A percentile compares a stretch with the other conserved stretches of the same genome.
Evolutionary conservation across 2,329 filamentous ascomycete species (phyloP).

Genomic region (Chaetomiaceae sp.): DNA sequence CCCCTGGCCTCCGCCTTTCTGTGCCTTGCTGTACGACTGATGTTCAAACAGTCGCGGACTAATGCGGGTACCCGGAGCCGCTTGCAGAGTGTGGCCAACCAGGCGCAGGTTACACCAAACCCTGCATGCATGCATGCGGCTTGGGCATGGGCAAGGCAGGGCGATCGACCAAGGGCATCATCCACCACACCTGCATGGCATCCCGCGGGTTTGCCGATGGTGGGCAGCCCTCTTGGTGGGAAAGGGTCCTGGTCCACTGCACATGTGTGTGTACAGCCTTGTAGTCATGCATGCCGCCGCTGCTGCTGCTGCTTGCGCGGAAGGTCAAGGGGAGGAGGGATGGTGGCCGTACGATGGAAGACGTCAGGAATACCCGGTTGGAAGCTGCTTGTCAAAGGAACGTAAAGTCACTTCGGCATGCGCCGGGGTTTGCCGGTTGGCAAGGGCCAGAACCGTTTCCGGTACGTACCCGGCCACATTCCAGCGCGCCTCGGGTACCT

Average conservation of each 20-base stretch:
- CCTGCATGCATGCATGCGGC: constrained; percentile 10
- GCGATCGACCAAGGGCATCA: neutral
- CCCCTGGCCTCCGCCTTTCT: constrained; percentile 10
- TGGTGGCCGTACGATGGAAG: neutral
- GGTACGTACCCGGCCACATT: constrained; percentile 22
- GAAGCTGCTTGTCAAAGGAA: constrained; percentile 14
- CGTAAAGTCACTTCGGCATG: constrained; percentile 14
- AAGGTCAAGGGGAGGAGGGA: neutral
- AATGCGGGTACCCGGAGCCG: constrained; percentile 24
- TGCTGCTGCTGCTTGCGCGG: neutral
- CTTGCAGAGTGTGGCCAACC: constrained; percentile 15
- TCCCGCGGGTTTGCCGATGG: no score
- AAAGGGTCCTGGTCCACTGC: no score
- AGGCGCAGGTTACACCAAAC: constrained; percentile 2
- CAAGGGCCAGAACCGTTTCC: constrained; percentile 20
- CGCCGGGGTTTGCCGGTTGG: constrained; percentile 9
- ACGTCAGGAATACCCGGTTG: constrained; percentile 2
- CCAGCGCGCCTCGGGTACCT: constrained; percentile 18
- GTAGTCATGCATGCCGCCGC: neutral
- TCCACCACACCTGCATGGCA: no score
- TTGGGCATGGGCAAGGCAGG: neutral
- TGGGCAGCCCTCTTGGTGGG: no score
- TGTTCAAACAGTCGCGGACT: constrained; percentile 27
- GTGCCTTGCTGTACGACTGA: constrained; percentile 21
- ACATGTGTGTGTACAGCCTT: no score